Conservation (phyloP, 495 filamentous ascomycete species). For the Daldinia vernicosa region DNA sequence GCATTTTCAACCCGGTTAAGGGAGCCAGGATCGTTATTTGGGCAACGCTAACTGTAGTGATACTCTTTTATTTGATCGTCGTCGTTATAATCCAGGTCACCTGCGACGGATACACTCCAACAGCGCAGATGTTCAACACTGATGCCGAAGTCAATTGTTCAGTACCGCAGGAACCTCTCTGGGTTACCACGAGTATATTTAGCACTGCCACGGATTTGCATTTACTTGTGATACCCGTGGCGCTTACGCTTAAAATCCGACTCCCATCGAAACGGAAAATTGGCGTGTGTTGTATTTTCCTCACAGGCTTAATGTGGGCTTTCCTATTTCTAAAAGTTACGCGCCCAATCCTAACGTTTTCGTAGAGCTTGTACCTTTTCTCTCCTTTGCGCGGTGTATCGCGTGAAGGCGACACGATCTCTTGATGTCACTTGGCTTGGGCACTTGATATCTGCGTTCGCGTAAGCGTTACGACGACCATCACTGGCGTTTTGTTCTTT, state of each 20-base stretch:
- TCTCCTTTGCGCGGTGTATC: background rate
- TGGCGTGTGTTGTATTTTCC: background rate
- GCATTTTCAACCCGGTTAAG: background rate
- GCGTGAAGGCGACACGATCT: background rate
- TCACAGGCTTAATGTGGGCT: background rate
- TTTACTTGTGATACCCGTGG: background rate
- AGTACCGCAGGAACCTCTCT: background rate
- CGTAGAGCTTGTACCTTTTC: background rate
- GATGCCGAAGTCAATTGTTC: background rate
- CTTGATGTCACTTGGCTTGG: background rate
- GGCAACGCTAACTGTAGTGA: background rate
- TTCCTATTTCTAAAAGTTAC: background rate
- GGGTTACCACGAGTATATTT: background rate
- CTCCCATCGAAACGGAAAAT: background rate
- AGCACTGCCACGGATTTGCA: background rate
- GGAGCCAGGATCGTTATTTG: background rate
- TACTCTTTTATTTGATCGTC: background rate
- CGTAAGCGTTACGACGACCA: no score
- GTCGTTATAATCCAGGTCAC: background rate
- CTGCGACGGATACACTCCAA: background rate
- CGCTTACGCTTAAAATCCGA: background rate
- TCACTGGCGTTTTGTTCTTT: no score
- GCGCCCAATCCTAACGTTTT: background rate
- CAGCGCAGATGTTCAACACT: background rate
- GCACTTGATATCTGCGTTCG: no score